phyloP scores from a whole-genome alignment of 2,329 filamentous ascomycete genomes.

The Talaromyces sp. region DNA sequence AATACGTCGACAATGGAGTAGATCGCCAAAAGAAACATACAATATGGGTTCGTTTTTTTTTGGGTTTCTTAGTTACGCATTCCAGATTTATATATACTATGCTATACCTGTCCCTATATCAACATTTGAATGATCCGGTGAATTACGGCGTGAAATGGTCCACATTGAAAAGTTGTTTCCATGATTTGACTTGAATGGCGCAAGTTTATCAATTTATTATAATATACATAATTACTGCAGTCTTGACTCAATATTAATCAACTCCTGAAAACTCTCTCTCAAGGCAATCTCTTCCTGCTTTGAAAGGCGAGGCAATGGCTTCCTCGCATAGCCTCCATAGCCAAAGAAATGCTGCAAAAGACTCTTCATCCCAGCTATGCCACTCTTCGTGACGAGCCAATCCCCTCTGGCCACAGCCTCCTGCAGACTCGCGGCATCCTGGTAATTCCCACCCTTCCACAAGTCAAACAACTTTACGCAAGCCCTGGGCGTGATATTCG shows the following conservation, averaged over 20 bases:
- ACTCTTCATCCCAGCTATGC: conserved; percentile 72
- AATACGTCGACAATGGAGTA: not conserved
- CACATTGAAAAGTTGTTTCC: not conserved
- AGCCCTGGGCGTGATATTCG: conserved; percentile 74
- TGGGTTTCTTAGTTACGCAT: not conserved
- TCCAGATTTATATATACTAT: not conserved
- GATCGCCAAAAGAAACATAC: not conserved
- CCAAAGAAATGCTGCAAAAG: conserved; percentile 73
- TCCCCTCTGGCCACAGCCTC: conserved; percentile 67
- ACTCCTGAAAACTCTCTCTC: not conserved
- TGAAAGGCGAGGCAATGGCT: conserved; percentile 41
- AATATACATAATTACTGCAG: not conserved
- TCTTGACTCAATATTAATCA: conserved; percentile 1
- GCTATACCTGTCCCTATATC: too few relatives aligned
- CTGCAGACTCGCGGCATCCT: conserved; percentile 66
- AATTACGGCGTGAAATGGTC: not conserved
- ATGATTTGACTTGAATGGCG: not conserved
- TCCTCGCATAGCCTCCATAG: conserved; percentile 48
- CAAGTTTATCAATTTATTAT: not conserved
- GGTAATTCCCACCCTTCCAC: conserved; percentile 62
- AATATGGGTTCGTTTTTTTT: not conserved
- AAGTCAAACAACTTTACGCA: conserved; percentile 71
- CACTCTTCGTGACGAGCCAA: conserved; percentile 72
- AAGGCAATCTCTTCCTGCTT: conserved; percentile 8
- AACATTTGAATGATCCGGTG: not conserved